Percentiles rank a stretch among this genome's conserved stretches.
Evolutionary conservation across 768 basidiomycete species (phyloP).

Genomic region (Phylloporus sp.): DNA sequence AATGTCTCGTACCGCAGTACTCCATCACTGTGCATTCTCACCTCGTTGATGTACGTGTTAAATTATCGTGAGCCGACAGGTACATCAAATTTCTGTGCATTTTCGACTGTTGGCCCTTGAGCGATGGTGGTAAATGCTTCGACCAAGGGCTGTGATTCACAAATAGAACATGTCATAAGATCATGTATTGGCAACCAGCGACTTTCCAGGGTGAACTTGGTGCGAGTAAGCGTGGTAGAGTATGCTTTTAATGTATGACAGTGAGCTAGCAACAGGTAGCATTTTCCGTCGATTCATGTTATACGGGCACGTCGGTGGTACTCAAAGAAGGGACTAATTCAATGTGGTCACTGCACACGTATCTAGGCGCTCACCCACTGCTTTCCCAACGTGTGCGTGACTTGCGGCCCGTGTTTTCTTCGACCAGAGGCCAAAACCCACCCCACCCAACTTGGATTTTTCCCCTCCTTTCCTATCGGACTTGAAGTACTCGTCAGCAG

Average conservation of each 20-base stretch:
- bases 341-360: constrained; percentile 14
- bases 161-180: neutral
- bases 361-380: constrained; percentile 19
- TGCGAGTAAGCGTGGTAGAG: constrained; percentile 1
- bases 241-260: too few species aligned
- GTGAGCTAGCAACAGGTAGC: neutral
- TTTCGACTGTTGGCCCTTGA: constrained; percentile 9
- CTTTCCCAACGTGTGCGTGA: constrained; percentile 28
- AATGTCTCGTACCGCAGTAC: too few species aligned
- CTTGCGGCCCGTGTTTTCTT: constrained; percentile 27
- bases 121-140: constrained; percentile 1
- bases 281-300: neutral
- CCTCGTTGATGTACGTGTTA: too few species aligned
- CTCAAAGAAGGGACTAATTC: constrained; percentile 13
- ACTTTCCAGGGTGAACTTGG: constrained; percentile 8
- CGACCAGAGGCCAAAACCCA: constrained; percentile 37
- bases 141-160: constrained; percentile 18
- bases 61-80: constrained; percentile 9
- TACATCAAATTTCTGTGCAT: constrained; percentile 19
- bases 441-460: constrained; percentile 40
- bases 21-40: neutral
- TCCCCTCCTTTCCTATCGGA: constrained; percentile 35
- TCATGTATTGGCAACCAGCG: neutral
- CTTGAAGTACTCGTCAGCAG: constrained; percentile 43
- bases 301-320: neutral